phyloP scores from a whole-genome alignment of 139 green algal species.

The Chlorella sorokiniana region DNA sequence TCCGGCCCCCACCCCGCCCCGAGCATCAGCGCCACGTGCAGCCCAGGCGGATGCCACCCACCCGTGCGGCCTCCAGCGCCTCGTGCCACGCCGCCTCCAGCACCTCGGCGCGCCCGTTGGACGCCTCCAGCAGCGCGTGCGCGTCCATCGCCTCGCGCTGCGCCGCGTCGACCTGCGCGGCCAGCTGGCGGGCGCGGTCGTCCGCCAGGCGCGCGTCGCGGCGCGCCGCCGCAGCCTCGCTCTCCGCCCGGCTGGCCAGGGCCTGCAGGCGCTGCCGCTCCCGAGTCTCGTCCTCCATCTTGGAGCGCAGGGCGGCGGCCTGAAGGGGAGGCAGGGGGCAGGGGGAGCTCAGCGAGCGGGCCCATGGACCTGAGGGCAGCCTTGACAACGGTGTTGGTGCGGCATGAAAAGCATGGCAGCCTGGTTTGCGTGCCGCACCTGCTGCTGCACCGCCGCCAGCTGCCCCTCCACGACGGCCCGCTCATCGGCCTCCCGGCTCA shows the following conservation, averaged over 20 bases:
- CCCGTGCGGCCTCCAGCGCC: neutral
- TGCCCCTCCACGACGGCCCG: neutral
- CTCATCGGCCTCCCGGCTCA: neutral
- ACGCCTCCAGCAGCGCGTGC: neutral
- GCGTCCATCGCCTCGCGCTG: neutral
- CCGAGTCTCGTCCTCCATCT: neutral
- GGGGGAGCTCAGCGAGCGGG: too few relatives aligned
- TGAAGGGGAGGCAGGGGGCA: neutral
- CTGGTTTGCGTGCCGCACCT: too few relatives aligned
- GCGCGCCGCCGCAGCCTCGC: neutral
- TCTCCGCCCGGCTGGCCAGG: neutral
- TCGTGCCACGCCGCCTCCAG: neutral
- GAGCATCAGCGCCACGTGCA: neutral
- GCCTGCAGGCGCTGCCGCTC: slow-evolving; percentile 15
- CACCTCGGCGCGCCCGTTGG: neutral
- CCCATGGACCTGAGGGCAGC: too few relatives aligned
- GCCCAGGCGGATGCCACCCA: neutral
- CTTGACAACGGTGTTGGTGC: neutral
- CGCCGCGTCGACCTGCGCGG: neutral
- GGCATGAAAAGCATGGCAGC: neutral
- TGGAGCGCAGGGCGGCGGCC: neutral
- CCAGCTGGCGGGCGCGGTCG: neutral
- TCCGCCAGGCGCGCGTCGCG: neutral
- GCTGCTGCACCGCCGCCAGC: neutral
- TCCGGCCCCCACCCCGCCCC: neutral